Evolutionary conservation across 73 alveolate genomes (phyloP), one percentile per base, ranked within the genome.

Genomic region (Paramecium tetraurelia): DNA sequence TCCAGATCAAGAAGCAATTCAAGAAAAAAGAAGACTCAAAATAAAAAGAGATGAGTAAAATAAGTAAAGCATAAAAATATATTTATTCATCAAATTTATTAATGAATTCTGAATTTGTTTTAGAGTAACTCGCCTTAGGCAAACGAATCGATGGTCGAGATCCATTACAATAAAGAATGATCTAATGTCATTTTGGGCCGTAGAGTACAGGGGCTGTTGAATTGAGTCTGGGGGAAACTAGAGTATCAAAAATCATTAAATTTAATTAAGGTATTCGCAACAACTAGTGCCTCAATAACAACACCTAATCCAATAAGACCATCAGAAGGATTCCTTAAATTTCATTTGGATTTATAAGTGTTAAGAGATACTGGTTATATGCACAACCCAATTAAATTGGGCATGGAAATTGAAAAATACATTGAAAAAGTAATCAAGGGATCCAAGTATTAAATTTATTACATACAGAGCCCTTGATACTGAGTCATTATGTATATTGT

Each of bases 111-210:
- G 89, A 89, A 46, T 89, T 70, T 89, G 59, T 71, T 11, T 58
- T 89, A 40, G 44, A 77, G 14, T 58, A 58, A 2, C 24, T 89
- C 5, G 33, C 58, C 5, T 20, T 27, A n/a, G 94, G 87, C 2
- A 89, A 70, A 29, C 94, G 98, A 92, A 88, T 94, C 2, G 98
- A 95, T 94, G 96, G 96, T n/a, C 46, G 98, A 46, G 86, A 86
- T 35, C 75, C 50, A n/a, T 44, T 93, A 35, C 92, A 93, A 31
- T 76, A 50, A 20, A 92, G 98, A 35, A 59, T 92, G 38, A 50
- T 95, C 14, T 85, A 95, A 16, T 92, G 95, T 24, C 58, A 69
- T 16, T 95, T 86, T 58, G 98, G 98, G 4, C 58, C 86, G 7
- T 35, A 85, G 4, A 93, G 75, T 36, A 94, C 94, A 53, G 98